phyloP scores from a whole-genome alignment of 2,329 filamentous ascomycete genomes.

The Colletotrichum costaricense region DNA sequence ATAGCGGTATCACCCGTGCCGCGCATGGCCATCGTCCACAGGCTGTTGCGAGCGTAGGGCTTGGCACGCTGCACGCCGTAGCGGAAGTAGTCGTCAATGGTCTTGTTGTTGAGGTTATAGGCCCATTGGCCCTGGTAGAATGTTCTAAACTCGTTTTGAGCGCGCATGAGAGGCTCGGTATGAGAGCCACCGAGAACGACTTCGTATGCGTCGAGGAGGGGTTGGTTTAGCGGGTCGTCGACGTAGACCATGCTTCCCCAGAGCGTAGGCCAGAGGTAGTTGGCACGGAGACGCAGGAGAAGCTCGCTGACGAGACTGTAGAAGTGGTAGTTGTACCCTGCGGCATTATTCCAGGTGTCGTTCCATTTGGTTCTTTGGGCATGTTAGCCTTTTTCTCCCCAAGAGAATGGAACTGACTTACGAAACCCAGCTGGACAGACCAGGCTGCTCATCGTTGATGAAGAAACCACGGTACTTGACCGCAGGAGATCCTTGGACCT shows the following conservation, averaged over 20 bases:
- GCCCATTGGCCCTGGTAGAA: slow-evolving; percentile 73
- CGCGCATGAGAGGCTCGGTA: slow-evolving; percentile 77
- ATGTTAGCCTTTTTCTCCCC: not conserved
- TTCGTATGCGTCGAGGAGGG: slow-evolving; percentile 78
- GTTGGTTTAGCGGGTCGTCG: slow-evolving; percentile 76
- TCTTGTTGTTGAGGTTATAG: slow-evolving; percentile 76
- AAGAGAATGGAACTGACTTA: slow-evolving; percentile 30
- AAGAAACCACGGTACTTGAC: slow-evolving; percentile 78
- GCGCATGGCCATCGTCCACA: slow-evolving; percentile 78
- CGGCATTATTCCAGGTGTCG: slow-evolving; percentile 55
- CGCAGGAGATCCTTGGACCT: slow-evolving; percentile 68
- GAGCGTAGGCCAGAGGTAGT: slow-evolving; percentile 80
- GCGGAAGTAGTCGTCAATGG: slow-evolving; percentile 75
- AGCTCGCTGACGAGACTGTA: slow-evolving; percentile 79
- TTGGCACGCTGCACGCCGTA: slow-evolving; percentile 74
- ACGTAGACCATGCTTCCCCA: slow-evolving; percentile 80
- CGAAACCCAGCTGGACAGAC: slow-evolving; percentile 73
- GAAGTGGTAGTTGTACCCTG: slow-evolving; percentile 69
- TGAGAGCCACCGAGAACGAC: slow-evolving; percentile 80
- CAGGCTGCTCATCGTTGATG: slow-evolving; percentile 77
- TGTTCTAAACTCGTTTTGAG: slow-evolving; percentile 65
- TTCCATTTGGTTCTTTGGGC: slow-evolving; percentile 46
- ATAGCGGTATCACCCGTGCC: slow-evolving; percentile 75
- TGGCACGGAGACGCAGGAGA: slow-evolving; percentile 75
- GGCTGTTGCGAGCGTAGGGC: slow-evolving; percentile 71